These are phyloP conservation scores for Begonia masoniana DNA, from an alignment of 306 rosid genomes.

Conservation along the genomic window DNA sequence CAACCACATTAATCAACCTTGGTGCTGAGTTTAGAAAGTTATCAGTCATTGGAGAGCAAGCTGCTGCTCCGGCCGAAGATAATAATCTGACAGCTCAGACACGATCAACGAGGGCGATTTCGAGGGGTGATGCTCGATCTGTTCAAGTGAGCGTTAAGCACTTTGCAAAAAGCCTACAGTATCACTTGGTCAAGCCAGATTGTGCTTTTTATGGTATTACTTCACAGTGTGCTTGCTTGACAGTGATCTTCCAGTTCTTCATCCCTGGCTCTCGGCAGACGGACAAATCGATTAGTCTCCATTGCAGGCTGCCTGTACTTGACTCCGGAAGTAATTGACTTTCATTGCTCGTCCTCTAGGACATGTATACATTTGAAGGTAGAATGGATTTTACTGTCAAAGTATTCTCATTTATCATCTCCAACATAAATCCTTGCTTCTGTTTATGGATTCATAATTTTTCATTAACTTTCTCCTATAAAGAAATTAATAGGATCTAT, in stretches of 20 bases:
- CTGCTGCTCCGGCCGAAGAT: conserved; percentile 62
- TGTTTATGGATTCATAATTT: too few relatives aligned
- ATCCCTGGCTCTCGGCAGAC: conserved; percentile 71
- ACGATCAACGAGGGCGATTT: conserved; percentile 47
- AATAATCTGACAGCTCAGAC: conserved; percentile 64
- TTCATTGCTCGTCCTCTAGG: too few relatives aligned
- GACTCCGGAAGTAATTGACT: conserved; percentile 29
- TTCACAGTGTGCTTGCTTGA: conserved; percentile 71
- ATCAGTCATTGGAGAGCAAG: conserved; percentile 61
- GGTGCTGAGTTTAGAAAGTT: conserved; percentile 79
- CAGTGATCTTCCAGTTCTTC: conserved; percentile 45
- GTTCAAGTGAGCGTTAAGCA: conserved; percentile 94
- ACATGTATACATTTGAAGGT: too few relatives aligned
- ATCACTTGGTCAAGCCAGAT: conserved; percentile 89
- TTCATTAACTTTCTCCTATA: too few relatives aligned
- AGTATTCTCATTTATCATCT: too few relatives aligned
- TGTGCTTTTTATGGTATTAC: conserved; percentile 90
- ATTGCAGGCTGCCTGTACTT: conserved; percentile 89
- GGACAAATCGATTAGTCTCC: conserved; percentile 88
- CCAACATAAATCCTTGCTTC: too few relatives aligned
- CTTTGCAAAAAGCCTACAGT: conserved; percentile 80
- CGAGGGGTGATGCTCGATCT: conserved; percentile 67
- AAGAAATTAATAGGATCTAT: too few relatives aligned
- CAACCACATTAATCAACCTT: conserved; percentile 64
- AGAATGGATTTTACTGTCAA: too few relatives aligned